phyloP scores from a whole-genome alignment of 148 eudicot genomes.

The Hydrangea macrophylla region DNA sequence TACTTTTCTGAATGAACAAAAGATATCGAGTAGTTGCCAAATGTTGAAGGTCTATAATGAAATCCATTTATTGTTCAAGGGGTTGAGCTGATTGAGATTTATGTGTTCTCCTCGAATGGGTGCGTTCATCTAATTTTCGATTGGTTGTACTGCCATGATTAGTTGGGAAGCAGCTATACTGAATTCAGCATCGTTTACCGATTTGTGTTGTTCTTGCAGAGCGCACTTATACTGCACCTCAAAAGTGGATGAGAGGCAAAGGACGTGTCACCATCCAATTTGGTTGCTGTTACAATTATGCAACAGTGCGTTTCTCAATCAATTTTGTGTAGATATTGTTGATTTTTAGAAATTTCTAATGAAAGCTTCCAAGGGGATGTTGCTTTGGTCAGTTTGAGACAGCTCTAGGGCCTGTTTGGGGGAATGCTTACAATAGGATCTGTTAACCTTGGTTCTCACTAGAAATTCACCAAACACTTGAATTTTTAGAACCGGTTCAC shows the following conservation, averaged over 20 bases:
- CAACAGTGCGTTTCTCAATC: constrained; percentile 35
- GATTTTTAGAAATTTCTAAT: background rate
- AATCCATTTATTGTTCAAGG: too few relatives aligned
- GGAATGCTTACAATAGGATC: too few relatives aligned
- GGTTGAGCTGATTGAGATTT: too few relatives aligned
- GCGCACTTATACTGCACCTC: constrained; percentile 80
- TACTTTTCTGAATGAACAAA: background rate
- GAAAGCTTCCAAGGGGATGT: background rate
- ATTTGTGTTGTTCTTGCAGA: constrained; percentile 36
- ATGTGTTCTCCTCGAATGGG: background rate
- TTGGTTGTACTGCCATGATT: background rate
- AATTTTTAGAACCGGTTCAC: too few relatives aligned
- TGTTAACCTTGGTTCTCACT: too few relatives aligned
- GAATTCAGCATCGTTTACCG: background rate
- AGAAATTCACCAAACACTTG: too few relatives aligned
- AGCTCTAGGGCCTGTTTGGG: too few relatives aligned
- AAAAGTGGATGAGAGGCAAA: constrained; percentile 96
- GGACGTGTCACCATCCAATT: constrained; percentile 94
- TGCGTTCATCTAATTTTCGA: background rate
- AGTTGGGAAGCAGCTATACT: background rate
- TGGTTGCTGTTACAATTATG: constrained; percentile 83
- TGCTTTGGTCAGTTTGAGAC: constrained; percentile 1
- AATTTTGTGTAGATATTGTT: background rate
- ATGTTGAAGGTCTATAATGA: background rate
- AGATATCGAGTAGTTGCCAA: background rate